Evolutionary conservation across 306 rosid species (phyloP), one percentile per base, ranked within the genome.

Genomic region (Styphnolobium japonicum): DNA sequence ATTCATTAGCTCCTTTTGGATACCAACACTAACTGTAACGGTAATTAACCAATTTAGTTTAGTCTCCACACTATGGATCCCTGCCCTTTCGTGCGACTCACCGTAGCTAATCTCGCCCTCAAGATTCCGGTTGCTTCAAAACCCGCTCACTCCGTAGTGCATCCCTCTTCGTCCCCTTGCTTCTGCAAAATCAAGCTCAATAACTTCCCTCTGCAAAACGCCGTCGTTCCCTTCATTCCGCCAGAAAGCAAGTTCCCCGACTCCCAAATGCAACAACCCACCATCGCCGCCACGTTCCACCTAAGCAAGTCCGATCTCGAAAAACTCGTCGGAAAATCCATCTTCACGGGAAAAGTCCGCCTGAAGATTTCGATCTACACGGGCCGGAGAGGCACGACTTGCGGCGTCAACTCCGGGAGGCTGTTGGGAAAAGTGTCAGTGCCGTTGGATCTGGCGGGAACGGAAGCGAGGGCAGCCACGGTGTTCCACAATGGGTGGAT

Each of bases 1-100:
- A n/a, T n/a, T n/a, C n/a, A n/a, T n/a, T n/a, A n/a, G n/a, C n/a
- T n/a, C n/a, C n/a, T n/a, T n/a, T n/a, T n/a, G n/a, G n/a, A n/a
- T n/a, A n/a, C n/a, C n/a, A n/a, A n/a, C n/a, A n/a, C n/a, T n/a
- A n/a, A n/a, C n/a, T n/a, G n/a, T n/a, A n/a, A n/a, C n/a, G n/a
- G n/a, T n/a, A n/a, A n/a, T n/a, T n/a, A n/a, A n/a, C n/a, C n/a
- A n/a, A n/a, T n/a, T n/a, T n/a, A n/a, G n/a, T n/a, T n/a, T n/a
- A n/a, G n/a, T n/a, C n/a, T n/a, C n/a, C n/a, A n/a, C 34, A 1
- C 66, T 11, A 93, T 93, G 97, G 97, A 93, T 90, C 97, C 97
- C 0, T 93, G 96, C 74, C 92, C 91, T 34, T 93, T 93, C 31
- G 90, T 89, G 9, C 83, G 94, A 0, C 78, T 93, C 61, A 89